Percentiles rank a stretch among this genome's conserved stretches.
phyloP scores from a whole-genome alignment of 768 basidiomycete species.

The Coprinellus micaceus region DNA sequence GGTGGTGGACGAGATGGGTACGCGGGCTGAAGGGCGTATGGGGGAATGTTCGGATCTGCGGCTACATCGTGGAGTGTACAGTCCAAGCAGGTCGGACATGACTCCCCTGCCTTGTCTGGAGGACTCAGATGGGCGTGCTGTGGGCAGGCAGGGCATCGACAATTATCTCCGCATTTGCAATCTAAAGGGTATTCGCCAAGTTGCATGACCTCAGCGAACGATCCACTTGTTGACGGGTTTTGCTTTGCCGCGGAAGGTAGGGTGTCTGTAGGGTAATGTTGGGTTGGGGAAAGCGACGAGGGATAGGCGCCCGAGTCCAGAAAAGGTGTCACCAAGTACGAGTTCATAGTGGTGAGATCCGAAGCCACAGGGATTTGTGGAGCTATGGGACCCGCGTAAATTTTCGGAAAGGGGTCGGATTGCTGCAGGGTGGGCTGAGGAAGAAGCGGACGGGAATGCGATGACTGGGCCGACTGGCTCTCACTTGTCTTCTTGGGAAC shows the following conservation, averaged over 20 bases:
- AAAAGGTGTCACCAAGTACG: too few species aligned
- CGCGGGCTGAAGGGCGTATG: background rate
- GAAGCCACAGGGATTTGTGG: too few species aligned
- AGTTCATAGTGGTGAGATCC: too few species aligned
- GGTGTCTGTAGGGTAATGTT: too few species aligned
- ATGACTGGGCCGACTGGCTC: too few species aligned
- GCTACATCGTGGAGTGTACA: background rate
- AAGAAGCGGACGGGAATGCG: too few species aligned
- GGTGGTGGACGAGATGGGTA: background rate
- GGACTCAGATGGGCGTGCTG: background rate
- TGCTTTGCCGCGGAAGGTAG: background rate
- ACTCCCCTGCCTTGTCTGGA: background rate
- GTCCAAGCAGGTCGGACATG: background rate
- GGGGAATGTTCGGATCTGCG: background rate
- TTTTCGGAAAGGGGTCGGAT: too few species aligned
- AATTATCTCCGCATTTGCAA: background rate
- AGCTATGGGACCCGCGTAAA: too few species aligned
- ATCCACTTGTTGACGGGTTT: background rate
- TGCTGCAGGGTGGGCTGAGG: too few species aligned
- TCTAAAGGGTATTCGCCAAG: background rate
- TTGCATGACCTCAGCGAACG: slow-evolving; percentile 20
- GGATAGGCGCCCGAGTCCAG: too few species aligned
- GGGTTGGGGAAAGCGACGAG: too few species aligned
- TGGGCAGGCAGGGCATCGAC: background rate
- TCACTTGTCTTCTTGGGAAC: too few species aligned